Evolutionary conservation across 345 rosid species (phyloP).

Genomic region (Cardiospermum halicacabum): DNA sequence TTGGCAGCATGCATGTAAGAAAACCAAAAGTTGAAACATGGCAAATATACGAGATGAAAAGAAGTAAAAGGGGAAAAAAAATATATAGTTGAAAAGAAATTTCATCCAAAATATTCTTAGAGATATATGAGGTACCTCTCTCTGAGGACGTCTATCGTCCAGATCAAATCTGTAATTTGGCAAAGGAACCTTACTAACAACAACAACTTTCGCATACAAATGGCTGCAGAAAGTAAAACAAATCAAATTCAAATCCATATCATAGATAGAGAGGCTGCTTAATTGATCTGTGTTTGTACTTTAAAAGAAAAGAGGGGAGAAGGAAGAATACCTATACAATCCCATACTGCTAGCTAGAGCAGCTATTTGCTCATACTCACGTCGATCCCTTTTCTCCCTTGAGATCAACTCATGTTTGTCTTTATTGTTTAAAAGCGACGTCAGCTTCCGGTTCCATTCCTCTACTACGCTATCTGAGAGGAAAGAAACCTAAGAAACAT

Average conservation of each 20-base stretch:
- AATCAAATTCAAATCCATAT: slow-evolving; percentile 17
- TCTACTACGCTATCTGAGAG: slow-evolving; percentile 34
- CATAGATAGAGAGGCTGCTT: not conserved
- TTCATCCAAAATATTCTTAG: not conserved
- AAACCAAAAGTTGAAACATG: not conserved
- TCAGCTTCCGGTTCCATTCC: slow-evolving; percentile 69
- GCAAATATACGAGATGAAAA: too few relatives aligned
- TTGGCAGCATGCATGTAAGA: slow-evolving; percentile 5
- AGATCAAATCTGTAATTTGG: slow-evolving; percentile 97
- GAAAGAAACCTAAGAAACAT: slow-evolving; percentile 34
- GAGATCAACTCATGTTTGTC: slow-evolving; percentile 69
- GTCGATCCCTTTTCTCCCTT: slow-evolving; percentile 80
- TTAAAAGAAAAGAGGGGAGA: not conserved
- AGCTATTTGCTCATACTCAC: slow-evolving; percentile 68
- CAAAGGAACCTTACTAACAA: slow-evolving; percentile 80
- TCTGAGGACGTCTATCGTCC: slow-evolving; percentile 83
- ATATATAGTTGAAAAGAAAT: too few relatives aligned
- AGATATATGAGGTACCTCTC: slow-evolving; percentile 78
- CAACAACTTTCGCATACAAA: slow-evolving; percentile 70
- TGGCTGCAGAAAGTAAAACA: slow-evolving; percentile 51
- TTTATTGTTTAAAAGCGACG: slow-evolving; percentile 44
- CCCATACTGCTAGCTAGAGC: slow-evolving; percentile 71
- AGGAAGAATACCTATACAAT: slow-evolving; percentile 80
- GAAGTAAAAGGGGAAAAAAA: too few relatives aligned
- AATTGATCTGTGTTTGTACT: slow-evolving; percentile 1